Conservation (phyloP, 2,329 filamentous ascomycete species). For the Magnaporthiopsis poae region DNA sequence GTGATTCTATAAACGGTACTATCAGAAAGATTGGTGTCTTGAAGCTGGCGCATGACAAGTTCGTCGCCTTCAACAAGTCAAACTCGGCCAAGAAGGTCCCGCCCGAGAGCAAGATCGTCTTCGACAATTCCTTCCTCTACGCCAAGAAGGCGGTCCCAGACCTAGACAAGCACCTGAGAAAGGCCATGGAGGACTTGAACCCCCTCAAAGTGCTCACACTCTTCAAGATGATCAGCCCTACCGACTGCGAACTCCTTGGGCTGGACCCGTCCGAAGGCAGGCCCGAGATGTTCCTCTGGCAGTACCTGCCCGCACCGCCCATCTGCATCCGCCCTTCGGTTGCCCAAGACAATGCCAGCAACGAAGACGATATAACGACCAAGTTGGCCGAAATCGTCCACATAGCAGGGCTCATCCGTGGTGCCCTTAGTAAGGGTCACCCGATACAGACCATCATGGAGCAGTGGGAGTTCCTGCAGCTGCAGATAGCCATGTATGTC, state of each 20-base stretch:
- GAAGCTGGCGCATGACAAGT: slow-evolving; percentile 91
- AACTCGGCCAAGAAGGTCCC: slow-evolving; percentile 75
- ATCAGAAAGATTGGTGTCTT: slow-evolving; percentile 88
- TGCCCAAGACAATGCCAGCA: slow-evolving; percentile 83
- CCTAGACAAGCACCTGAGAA: slow-evolving; percentile 80
- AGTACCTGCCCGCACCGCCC: slow-evolving; percentile 85
- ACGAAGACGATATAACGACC: slow-evolving; percentile 90
- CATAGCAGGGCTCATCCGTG: slow-evolving; percentile 77
- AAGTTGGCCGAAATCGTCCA: slow-evolving; percentile 96
- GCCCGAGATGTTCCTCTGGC: slow-evolving; percentile 96
- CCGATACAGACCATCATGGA: slow-evolving; percentile 87
- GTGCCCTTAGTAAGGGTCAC: slow-evolving; percentile 72
- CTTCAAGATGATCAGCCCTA: slow-evolving; percentile 75
- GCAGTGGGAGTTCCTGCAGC: slow-evolving; percentile 93
- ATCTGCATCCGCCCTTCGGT: slow-evolving; percentile 92
- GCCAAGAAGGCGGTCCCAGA: slow-evolving; percentile 71
- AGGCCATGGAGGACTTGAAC: slow-evolving; percentile 89
- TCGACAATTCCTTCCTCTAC: slow-evolving; percentile 74
- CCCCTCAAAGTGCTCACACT: slow-evolving; percentile 80
- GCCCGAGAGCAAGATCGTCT: slow-evolving; percentile 70
- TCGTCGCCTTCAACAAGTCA: slow-evolving; percentile 76
- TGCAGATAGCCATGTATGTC: slow-evolving; percentile 94
- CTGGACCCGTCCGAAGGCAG: slow-evolving; percentile 77
- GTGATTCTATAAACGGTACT: slow-evolving; percentile 73
- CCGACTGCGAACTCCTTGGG: slow-evolving; percentile 83